Conservation (phyloP, 495 filamentous ascomycete genomes). For the Neurospora sp. region DNA sequence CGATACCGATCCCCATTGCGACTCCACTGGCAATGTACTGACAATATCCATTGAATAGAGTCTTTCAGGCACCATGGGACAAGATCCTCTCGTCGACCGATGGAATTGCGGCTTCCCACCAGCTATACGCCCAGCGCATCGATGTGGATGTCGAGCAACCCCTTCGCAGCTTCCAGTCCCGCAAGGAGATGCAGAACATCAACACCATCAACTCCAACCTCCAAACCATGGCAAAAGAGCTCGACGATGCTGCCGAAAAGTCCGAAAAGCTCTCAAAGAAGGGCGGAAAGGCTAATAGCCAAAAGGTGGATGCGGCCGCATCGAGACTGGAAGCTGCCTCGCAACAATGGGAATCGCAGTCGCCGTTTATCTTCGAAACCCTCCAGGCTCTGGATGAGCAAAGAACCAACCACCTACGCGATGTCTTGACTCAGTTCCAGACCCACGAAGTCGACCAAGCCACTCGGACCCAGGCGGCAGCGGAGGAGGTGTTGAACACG, state of each 20-base stretch:
- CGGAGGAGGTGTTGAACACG: conserved; percentile 73
- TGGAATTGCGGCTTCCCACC: conserved; percentile 73
- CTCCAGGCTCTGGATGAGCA: conserved; percentile 87
- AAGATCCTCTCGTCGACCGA: conserved; percentile 77
- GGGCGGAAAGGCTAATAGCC: conserved; percentile 66
- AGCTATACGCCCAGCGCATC: conserved; percentile 70
- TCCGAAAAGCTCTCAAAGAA: conserved; percentile 76
- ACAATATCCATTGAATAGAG: conserved; percentile 38
- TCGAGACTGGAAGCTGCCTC: conserved; percentile 64
- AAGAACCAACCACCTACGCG: conserved; percentile 81
- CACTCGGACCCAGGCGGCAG: conserved; percentile 61
- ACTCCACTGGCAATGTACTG: background rate
- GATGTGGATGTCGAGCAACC: conserved; percentile 86
- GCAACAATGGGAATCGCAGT: conserved; percentile 89
- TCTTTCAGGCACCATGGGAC: conserved; percentile 88
- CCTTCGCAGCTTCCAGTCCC: conserved; percentile 61
- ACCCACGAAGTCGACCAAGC: conserved; percentile 89
- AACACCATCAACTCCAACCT: conserved; percentile 75
- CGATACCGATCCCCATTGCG: background rate
- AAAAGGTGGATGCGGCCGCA: conserved; percentile 68
- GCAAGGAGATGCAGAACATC: conserved; percentile 73
- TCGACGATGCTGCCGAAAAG: conserved; percentile 78
- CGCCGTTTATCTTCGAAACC: conserved; percentile 90
- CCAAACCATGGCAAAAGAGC: conserved; percentile 65
- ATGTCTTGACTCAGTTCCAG: conserved; percentile 83